Percentiles rank a stretch among this genome's conserved stretches.
These are phyloP conservation scores for Sordaria brevicollis DNA, from an alignment of 495 filamentous ascomycete species.

Conservation along the genomic window DNA sequence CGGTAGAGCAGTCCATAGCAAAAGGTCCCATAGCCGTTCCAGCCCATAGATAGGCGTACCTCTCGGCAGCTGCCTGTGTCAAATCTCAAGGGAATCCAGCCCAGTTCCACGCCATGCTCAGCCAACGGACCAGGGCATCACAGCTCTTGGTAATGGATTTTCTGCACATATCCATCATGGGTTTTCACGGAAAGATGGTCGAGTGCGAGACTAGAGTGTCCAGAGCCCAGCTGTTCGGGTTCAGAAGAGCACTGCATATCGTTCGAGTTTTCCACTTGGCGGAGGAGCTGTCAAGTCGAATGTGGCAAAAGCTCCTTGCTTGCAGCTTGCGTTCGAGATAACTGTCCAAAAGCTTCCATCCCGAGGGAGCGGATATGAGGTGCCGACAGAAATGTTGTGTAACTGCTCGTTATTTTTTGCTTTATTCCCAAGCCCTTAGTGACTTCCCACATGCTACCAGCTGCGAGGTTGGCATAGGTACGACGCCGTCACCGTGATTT, in stretches of 20 bases:
- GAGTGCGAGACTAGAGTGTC: not conserved
- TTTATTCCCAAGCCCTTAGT: not conserved
- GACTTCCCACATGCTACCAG: not conserved
- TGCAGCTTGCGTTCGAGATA: not conserved
- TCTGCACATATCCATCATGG: not conserved
- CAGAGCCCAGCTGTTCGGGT: not conserved
- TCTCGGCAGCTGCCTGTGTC: not conserved
- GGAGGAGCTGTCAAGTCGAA: not conserved
- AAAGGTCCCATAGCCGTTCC: not conserved
- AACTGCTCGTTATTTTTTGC: not conserved
- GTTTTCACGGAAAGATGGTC: not conserved
- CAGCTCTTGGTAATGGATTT: not conserved
- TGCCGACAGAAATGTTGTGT: not conserved
- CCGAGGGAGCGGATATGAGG: not conserved
- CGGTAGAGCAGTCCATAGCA: not conserved
- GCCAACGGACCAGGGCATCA: not conserved
- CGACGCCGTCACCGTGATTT: not conserved
- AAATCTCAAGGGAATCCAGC: not conserved
- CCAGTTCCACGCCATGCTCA: not conserved
- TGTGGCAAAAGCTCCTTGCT: not conserved
- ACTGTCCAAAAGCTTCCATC: not conserved
- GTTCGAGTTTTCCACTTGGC: not conserved
- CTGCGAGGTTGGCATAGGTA: not conserved
- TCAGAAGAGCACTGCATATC: not conserved
- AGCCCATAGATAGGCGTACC: not conserved